A percentile compares a stretch with the other conserved stretches of the same genome.
Conservation (phyloP, 768 basidiomycete species). For the Hortiboletus campestris region DNA sequence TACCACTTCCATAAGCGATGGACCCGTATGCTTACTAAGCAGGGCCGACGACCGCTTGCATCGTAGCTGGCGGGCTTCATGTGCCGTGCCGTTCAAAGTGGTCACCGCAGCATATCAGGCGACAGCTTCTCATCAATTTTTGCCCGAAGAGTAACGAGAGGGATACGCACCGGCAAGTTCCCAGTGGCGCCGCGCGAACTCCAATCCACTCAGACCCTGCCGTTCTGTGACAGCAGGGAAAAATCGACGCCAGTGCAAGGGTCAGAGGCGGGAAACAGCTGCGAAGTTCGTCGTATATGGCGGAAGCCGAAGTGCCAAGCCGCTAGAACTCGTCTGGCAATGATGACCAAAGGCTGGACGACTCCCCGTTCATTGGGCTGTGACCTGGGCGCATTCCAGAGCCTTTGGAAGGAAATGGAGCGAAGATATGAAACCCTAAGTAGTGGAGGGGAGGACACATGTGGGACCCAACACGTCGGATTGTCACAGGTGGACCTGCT, state of each 20-base stretch:
- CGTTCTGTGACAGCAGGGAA: background rate
- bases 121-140: background rate
- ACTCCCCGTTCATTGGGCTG: background rate
- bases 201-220: constrained; percentile 3
- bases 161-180: background rate
- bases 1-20: background rate
- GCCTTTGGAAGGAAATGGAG: background rate
- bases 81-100: background rate
- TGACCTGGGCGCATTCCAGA: background rate
- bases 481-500: constrained; percentile 8
- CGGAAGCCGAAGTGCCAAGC: constrained; percentile 3
- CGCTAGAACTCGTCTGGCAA: background rate
- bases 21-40: constrained; percentile 9
- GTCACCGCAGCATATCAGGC: background rate
- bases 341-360: background rate
- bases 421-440: constrained; percentile 1
- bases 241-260: background rate
- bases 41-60: constrained; percentile 6
- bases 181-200: background rate
- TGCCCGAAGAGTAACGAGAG: background rate
- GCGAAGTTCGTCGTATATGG: background rate
- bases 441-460: background rate
- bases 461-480: background rate
- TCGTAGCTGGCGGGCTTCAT: background rate
- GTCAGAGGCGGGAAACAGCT: background rate